Percentiles rank a stretch among this genome's conserved stretches.
Conservation (phyloP, 2,329 filamentous ascomycete genomes). For the Exutisphaerella laricina region DNA sequence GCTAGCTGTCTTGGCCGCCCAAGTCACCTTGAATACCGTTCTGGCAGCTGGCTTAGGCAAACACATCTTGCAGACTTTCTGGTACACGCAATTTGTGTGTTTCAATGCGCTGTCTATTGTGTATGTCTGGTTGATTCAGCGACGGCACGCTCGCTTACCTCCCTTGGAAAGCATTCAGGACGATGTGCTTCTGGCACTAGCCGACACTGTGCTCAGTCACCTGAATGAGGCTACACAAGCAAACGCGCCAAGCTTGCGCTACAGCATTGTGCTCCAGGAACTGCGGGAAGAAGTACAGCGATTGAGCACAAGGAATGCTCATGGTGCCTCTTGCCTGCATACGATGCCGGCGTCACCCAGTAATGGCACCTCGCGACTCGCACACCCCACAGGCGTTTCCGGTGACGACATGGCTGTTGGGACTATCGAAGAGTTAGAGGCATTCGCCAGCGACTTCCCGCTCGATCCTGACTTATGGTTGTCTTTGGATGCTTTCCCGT, state of each 20-base stretch:
- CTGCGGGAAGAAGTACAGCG: conserved; percentile 40
- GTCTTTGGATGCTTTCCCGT: conserved; percentile 29
- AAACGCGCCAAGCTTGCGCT: conserved; percentile 45
- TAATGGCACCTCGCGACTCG: too few relatives aligned
- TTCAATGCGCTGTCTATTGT: conserved; percentile 46
- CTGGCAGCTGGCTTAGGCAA: conserved; percentile 31
- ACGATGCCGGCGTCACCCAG: too few relatives aligned
- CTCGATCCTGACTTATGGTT: conserved; percentile 29
- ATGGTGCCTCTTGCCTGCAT: too few relatives aligned
- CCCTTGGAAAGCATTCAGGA: conserved; percentile 14
- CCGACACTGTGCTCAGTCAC: conserved; percentile 45
- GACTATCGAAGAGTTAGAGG: too few relatives aligned
- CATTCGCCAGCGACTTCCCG: conserved; percentile 21
- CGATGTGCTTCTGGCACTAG: conserved; percentile 37
- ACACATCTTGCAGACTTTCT: conserved; percentile 45
- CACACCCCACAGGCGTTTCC: conserved; percentile 8
- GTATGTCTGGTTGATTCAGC: conserved; percentile 52
- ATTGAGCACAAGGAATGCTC: conserved; percentile 15
- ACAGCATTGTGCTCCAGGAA: conserved; percentile 51
- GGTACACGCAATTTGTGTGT: conserved; percentile 40
- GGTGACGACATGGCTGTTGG: too few relatives aligned
- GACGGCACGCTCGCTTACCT: conserved; percentile 21
- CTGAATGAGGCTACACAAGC: conserved; percentile 37
- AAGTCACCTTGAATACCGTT: conserved; percentile 42
- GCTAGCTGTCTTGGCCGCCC: conserved; percentile 46